Base-by-base conservation (phyloP, 2,329 filamentous ascomycete species). In the Fonsecaea pedrosoi region DNA sequence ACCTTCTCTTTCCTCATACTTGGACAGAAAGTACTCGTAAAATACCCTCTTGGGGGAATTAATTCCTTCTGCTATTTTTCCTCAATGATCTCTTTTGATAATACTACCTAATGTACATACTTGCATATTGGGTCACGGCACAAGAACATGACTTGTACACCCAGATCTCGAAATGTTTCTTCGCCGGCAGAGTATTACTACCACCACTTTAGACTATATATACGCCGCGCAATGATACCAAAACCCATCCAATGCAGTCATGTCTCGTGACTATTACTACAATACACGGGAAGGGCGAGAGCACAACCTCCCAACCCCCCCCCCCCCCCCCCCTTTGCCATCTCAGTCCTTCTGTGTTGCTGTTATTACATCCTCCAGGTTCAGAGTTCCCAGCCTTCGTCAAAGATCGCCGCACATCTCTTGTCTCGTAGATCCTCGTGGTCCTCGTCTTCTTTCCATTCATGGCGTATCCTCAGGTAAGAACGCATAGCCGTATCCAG, bases 401-500 rank as follows among this genome's bases (percentile, higher is more conserved):
- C 6, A 50, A 58, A 42, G 60, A 62, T 62, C 56, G 42, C 58
- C n/a, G 25, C 45, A 48, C 64, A 35, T 37, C 55, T 59, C 35
- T 10, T 25, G 40, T 42, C 55, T 72, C 75, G 32, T 32, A n/a
- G 35, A 62, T 54, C 18, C n/a, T 50, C 45, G 25, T 13, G 21
- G 18, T 48, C 3, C 7, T 54, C 21, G 6, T 12, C 8, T 7
- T 15, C 13, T 21, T 35, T 18, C 21, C 15, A 34, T 18, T 70
- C 73, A 76, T 64, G 77, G 79, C 55, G 77, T 80, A 68, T 81
- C 79, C 53, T 79, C 78, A 55, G 79, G 79, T 69, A 81, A 62
- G 45, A 70, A 70, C 13, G 63, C 64, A 35, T 64, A 64, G n/a
- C 62, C 60, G 40, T 35, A 50, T 9, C 60, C 62, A 35, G 45